These are phyloP conservation scores for Fraxinus velutina DNA, from an alignment of 305 asterid species.

Conservation along the genomic window DNA sequence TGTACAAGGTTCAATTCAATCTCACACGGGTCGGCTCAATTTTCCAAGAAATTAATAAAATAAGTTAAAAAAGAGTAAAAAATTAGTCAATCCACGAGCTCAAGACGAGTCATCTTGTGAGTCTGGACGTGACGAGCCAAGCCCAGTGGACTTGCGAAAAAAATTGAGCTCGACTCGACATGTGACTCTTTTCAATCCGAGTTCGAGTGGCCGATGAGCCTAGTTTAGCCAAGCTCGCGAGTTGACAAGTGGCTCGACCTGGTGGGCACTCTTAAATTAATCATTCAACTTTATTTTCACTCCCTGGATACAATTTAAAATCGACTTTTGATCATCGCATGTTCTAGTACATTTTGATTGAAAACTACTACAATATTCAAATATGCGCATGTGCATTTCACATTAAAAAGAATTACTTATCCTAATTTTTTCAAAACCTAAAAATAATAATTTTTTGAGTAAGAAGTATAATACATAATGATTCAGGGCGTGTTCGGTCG, in stretches of 20 bases:
- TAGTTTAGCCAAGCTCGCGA: background rate
- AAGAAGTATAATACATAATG: too few relatives aligned
- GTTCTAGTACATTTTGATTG: background rate
- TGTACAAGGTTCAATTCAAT: background rate
- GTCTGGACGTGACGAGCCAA: background rate
- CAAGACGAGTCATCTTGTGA: background rate
- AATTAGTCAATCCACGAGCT: background rate
- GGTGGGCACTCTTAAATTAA: too few relatives aligned
- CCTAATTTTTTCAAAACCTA: background rate
- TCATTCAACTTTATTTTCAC: background rate
- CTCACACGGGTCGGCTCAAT: background rate
- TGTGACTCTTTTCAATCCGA: background rate
- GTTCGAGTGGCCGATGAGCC: background rate
- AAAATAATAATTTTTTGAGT: background rate
- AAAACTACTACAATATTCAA: background rate
- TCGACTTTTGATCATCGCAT: background rate
- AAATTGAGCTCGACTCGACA: background rate
- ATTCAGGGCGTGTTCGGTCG: too few relatives aligned
- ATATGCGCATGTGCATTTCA: background rate
- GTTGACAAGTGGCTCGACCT: background rate
- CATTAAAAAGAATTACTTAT: background rate
- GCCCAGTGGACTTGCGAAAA: background rate
- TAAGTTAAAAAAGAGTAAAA: too few relatives aligned
- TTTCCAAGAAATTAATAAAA: too few relatives aligned
- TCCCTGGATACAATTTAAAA: background rate